Percentiles rank a stretch among this genome's conserved stretches.
Conservation (phyloP, 2,329 filamentous ascomycete species). For the Penicillium palitans region DNA sequence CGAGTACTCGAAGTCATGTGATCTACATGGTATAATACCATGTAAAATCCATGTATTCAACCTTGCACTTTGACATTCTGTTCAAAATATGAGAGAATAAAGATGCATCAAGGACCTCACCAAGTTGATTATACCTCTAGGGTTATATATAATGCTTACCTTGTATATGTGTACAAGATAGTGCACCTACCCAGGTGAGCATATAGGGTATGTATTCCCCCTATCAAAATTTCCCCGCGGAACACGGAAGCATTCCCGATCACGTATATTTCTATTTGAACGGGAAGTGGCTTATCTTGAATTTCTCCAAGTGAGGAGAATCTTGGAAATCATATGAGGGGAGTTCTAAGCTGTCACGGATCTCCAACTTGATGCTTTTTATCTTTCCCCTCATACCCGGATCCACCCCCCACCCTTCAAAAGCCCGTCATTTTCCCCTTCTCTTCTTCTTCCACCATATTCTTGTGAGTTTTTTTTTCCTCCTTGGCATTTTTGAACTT, state of each 20-base stretch:
- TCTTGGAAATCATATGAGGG: neutral
- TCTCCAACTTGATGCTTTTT: constrained; percentile 12
- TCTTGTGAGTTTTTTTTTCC: constrained; percentile 15
- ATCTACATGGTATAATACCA: too few relatives aligned
- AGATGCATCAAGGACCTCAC: neutral
- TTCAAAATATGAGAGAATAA: neutral
- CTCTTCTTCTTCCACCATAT: constrained; percentile 19
- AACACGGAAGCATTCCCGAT: constrained; percentile 3
- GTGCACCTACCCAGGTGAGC: neutral
- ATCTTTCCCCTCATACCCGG: constrained; percentile 20
- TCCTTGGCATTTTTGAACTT: neutral
- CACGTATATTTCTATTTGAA: neutral
- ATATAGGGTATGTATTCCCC: neutral
- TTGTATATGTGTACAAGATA: neutral
- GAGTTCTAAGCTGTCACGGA: neutral
- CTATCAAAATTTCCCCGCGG: neutral
- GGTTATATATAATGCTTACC: neutral
- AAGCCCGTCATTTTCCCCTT: constrained; percentile 18
- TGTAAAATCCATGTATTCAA: too few relatives aligned
- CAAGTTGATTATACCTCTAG: neutral
- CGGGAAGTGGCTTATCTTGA: constrained; percentile 1
- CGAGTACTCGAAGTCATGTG: too few relatives aligned
- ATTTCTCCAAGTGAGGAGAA: neutral
- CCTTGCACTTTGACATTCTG: too few relatives aligned
- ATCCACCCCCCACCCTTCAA: constrained; percentile 18